Base-by-base conservation (phyloP, 2,329 filamentous ascomycete species). In the Diaporthe sp. region DNA sequence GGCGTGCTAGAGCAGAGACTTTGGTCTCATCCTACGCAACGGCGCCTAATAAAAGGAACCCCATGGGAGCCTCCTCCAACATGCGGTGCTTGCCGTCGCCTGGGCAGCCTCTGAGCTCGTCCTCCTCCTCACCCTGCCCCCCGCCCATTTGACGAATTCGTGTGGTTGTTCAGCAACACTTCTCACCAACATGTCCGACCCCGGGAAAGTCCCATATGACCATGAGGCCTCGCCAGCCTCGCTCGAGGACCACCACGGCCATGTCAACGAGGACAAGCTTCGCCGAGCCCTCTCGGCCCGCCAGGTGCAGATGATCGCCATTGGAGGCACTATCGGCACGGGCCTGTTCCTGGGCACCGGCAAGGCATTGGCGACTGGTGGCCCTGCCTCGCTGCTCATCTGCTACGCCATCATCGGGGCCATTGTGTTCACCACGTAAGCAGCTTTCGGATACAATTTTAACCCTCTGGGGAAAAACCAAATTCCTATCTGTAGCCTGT, bases 241-340 rank as follows among this genome's bases (percentile, higher is more conserved):
- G 80, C 63, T 81, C 85, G 3, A 51, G 7, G 65, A 55, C 31
- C 65, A 42, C 34, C 65, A 10, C 65, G 34, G 34, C 49, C 65
- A 70, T 70, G 65, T 70, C 47, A 70, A 55, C 34, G 65, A 70
- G 65, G 88, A 91, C 78, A 85, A 84, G 72, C 84, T 93, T 15
- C 85, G 86, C 28, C 88, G 91, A 7, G 87, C 89, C 57, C 85
- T 92, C 17, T 90, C 89, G 3, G 85, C 89, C 22, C 88, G 91
- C n/a, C 91, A 93, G 81, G 89, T 93, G 15, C 91, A 93, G 83
- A 92, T 93, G 90, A 92, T 93, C 76, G 92, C 91, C 58, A 89
- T 91, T 67, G 89, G 88, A 28, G 89, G 89, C 49, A 91, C 88
- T 1, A 91, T 91, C 63, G 89, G 90, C 12, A 92, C 91, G 0